Base-by-base conservation (phyloP, 2,329 filamentous ascomycete genomes). In the Leptographium wingfieldii region DNA sequence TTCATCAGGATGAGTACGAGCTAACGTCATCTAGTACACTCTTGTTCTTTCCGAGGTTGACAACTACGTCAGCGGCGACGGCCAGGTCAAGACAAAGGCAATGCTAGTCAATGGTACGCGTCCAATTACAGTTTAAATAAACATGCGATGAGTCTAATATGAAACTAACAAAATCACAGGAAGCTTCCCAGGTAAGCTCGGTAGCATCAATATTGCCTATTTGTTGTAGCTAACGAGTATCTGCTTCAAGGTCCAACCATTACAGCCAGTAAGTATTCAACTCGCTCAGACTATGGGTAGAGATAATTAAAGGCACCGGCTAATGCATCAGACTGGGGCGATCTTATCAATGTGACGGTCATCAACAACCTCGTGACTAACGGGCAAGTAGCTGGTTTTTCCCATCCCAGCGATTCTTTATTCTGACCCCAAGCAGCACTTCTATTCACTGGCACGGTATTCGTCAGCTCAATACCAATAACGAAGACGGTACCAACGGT, bases 361-460 rank as follows among this genome's bases (percentile, higher is more conserved):
- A 76, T 81, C 70, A 90, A 90, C 69, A 76, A 80, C 16, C 77
- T 88, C 2, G 74, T 74, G 12, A 71, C 67, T 19, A 75, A 74
- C 62, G 72, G 70, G 70, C 73, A 60, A 51, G 68, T 35, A n/a
- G 19, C 48, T 14, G 14, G 6, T 4, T 40, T 10, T 22, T 5
- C n/a, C 49, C 1, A 38, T 16, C n/a, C 16, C 10, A 25, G 16
- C 19, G n/a, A 27, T 5, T 22, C 46, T 1, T 25, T 7, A 29
- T 12, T 25, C 49, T 52, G 25, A 52, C 49, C 55, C 16, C 9
- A 53, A 29, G 14, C 27, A 70, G 73, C n/a, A 76, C 73, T 1
- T 74, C 74, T 0, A 70, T 79, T 31, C 76, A 80, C 64, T 79
- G 76, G 76, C 77, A 79, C 56, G 77, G 77, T 11, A 60, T 79